Conservation (phyloP, 2,329 filamentous ascomycete species). For the Fusarium verticillioides region DNA sequence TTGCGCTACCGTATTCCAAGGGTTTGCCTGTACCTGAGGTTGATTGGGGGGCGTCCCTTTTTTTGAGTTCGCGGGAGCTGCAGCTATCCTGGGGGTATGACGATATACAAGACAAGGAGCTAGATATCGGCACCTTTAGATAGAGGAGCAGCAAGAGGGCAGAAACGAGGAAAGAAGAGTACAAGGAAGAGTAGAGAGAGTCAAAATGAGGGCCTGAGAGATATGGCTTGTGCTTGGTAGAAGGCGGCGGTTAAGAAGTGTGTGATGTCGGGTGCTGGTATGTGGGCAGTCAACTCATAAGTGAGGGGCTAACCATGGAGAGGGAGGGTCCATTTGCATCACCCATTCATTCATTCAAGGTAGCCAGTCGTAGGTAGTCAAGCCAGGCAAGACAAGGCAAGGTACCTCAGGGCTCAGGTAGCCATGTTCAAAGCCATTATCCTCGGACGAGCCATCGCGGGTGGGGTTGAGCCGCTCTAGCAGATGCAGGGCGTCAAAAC, state of each 20-base stretch:
- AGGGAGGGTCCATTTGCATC: constrained; percentile 27
- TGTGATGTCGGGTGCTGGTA: constrained; percentile 39
- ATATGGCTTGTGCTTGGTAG: constrained; percentile 34
- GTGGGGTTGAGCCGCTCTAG: constrained; percentile 36
- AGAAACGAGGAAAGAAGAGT: not conserved
- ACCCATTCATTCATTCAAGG: constrained; percentile 14
- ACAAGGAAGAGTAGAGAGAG: not conserved
- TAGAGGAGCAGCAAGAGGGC: not conserved
- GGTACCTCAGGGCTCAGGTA: not conserved
- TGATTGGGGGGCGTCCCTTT: not conserved
- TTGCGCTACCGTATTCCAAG: constrained; percentile 23
- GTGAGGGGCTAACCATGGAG: constrained; percentile 41
- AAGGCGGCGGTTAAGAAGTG: constrained; percentile 36
- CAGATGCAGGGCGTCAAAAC: constrained; percentile 34
- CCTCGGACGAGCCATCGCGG: constrained; percentile 27
- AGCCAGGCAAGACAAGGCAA: not conserved
- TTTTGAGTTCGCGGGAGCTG: constrained; percentile 20
- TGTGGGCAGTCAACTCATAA: constrained; percentile 43
- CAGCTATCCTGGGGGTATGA: constrained; percentile 19
- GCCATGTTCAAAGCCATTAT: not conserved
- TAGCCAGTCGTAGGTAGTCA: not conserved
- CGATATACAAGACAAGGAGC: constrained; percentile 18
- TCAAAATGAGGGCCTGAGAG: constrained; percentile 6
- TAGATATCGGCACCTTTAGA: constrained; percentile 3
- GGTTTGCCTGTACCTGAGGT: constrained; percentile 31